phyloP scores from a whole-genome alignment of 768 basidiomycete genomes.

The Lactifluus pinguis region DNA sequence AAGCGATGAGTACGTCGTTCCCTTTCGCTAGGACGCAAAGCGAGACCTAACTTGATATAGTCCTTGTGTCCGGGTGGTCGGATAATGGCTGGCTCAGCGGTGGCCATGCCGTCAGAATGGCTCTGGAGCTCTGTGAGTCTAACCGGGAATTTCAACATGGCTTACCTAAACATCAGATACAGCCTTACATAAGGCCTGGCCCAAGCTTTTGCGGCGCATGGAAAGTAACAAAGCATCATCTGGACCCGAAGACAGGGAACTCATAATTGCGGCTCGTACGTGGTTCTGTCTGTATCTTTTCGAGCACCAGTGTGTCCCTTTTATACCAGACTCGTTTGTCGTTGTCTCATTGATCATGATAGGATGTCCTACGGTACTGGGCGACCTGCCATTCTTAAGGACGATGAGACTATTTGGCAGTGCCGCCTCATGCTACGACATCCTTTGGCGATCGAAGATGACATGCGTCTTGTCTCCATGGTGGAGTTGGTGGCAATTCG shows the following conservation, averaged over 20 bases:
- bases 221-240: conserved; percentile 49
- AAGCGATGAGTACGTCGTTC: conserved; percentile 74
- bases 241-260: conserved; percentile 57
- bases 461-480: conserved; percentile 90
- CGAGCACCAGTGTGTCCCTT: conserved; percentile 77
- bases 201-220: conserved; percentile 71
- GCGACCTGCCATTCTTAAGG: conserved; percentile 83
- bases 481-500: conserved; percentile 88
- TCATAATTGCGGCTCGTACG: conserved; percentile 75
- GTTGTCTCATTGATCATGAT: neutral
- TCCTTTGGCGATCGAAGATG: conserved; percentile 84
- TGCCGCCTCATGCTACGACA: conserved; percentile 76
- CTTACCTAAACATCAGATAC: neutral
- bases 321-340: neutral
- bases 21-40: neutral
- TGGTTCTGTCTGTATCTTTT: conserved; percentile 95
- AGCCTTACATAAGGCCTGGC: conserved; percentile 93
- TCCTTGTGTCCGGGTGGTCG: conserved; percentile 89
- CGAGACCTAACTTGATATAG: conserved; percentile 31
- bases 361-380: conserved; percentile 94
- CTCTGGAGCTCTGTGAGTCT: conserved; percentile 76
- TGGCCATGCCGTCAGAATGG: conserved; percentile 96
- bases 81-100: conserved; percentile 94
- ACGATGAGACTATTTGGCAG: conserved; percentile 83
- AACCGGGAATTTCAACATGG: neutral